These are phyloP conservation scores for Aspergillus incahuasiensis DNA, from an alignment of 495 filamentous ascomycete genomes.

Conservation along the genomic window DNA sequence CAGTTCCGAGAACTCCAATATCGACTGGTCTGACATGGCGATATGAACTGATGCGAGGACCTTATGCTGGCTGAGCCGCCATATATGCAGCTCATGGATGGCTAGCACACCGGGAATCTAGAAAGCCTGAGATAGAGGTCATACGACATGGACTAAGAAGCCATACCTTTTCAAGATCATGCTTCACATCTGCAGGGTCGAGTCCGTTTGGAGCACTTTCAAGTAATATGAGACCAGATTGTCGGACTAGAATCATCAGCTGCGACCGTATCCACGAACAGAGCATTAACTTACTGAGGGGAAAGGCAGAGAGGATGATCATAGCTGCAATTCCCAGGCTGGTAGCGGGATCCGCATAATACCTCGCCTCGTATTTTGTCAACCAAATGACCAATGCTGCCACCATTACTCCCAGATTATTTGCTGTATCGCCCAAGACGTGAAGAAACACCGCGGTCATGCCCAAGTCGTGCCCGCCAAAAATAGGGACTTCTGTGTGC, in stretches of 20 bases:
- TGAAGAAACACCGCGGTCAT: constrained; percentile 47
- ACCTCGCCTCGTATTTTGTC: constrained; percentile 29
- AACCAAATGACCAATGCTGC: constrained; percentile 41
- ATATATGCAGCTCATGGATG: constrained; percentile 51
- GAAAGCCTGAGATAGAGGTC: neutral
- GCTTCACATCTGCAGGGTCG: constrained; percentile 68
- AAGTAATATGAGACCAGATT: constrained; percentile 58
- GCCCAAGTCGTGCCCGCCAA: constrained; percentile 30
- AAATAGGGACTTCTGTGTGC: neutral
- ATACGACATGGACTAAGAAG: neutral
- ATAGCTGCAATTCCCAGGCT: constrained; percentile 44
- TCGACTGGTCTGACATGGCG: constrained; percentile 33
- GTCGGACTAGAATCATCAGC: constrained; percentile 21
- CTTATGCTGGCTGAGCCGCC: constrained; percentile 49
- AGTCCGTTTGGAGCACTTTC: constrained; percentile 79
- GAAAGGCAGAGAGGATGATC: constrained; percentile 38
- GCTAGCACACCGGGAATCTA: constrained; percentile 42
- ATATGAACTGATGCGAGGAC: constrained; percentile 47
- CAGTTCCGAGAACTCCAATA: constrained; percentile 34
- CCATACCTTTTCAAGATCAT: constrained; percentile 53
- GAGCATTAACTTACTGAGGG: constrained; percentile 24
- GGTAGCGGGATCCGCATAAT: constrained; percentile 44
- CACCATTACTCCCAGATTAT: constrained; percentile 46
- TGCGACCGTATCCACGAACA: neutral
- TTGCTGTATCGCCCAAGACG: constrained; percentile 40